Evolutionary conservation across 2,329 filamentous ascomycete genomes (phyloP), one percentile per base, ranked within the genome.

Genomic region (Apiospora sp.): DNA sequence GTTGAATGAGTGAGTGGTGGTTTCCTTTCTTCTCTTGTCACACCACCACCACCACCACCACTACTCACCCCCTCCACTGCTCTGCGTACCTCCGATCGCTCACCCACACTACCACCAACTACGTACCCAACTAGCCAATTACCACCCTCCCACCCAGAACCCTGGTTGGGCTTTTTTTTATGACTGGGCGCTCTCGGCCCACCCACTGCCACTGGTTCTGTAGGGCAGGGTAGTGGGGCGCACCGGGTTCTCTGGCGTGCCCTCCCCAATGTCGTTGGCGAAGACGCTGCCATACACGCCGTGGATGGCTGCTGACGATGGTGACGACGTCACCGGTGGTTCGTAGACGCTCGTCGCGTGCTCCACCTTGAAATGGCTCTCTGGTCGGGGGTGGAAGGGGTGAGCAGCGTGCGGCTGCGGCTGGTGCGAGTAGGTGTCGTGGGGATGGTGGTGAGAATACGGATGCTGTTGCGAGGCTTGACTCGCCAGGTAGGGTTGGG

Each of bases 201-300:
- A 69, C 19, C 67, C 67, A 37, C 10, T 37, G 43, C 30, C 19
- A 24, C 44, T 64, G 58, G 58, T 41, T 64, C 58, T 34, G 67
- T 69, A 69, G 67, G 67, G 67, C 67, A 69, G 67, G 46, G 44
- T 34, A n/a, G 67, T 22, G 67, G 67, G 67, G 44, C 67, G 67
- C 67, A 69, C 44, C 27, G 67, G 48, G 27, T 30, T 49, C 27
- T 69, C 67, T 48, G 67, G 48, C 34, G 67, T 49, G 16, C 67
- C 67, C 30, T 51, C 68, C 19, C 68, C 68, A 44, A 70, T 22
- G 19, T 70, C 48, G 48, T 51, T 54, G 24, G 68, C 44, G 43
- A 51, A 70, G 48, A 70, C 68, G 14, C 44, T 51, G 68, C 14
- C 24, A 48, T 70, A 70, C 30, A 51, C 68, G 34, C 46, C 34